These are phyloP conservation scores for Suhomyces ambrosiae DNA, from an alignment of 1,139 yeast species.

Conservation along the genomic window DNA sequence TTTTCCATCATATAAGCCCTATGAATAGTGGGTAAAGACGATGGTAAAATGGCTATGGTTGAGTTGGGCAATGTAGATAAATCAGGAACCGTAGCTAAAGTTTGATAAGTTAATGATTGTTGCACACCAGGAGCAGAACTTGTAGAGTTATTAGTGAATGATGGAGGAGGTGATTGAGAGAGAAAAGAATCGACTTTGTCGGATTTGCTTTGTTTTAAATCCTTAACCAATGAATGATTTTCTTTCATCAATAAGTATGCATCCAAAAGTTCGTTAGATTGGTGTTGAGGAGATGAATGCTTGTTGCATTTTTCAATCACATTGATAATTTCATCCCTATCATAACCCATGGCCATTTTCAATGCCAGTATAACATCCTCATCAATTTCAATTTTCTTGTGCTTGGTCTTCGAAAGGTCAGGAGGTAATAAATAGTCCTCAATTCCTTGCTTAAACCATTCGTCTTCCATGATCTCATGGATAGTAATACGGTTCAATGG, in stretches of 20 bases:
- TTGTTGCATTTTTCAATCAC: constrained; percentile 57
- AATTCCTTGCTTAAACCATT: constrained; percentile 87
- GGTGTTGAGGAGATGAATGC: constrained; percentile 39
- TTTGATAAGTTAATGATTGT: constrained; percentile 52
- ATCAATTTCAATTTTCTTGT: constrained; percentile 57
- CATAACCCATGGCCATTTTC: constrained; percentile 90
- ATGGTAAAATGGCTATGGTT: constrained; percentile 89
- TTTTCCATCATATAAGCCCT: constrained; percentile 86
- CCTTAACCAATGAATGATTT: constrained; percentile 69
- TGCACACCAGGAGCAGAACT: constrained; percentile 45
- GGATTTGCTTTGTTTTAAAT: constrained; percentile 56
- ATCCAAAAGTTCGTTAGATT: constrained; percentile 77
- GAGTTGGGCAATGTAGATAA: constrained; percentile 55
- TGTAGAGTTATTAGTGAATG: constrained; percentile 26
- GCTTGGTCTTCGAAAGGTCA: constrained; percentile 48
- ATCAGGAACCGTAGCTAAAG: constrained; percentile 53
- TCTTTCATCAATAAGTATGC: constrained; percentile 89
- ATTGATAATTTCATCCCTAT: constrained; percentile 79
- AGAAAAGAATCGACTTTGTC: constrained; percentile 56
- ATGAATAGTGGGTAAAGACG: constrained; percentile 92
- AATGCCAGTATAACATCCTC: constrained; percentile 80
- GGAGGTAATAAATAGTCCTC: constrained; percentile 83
- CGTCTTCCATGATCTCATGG: constrained; percentile 91
- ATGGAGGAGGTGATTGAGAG: constrained; percentile 53
- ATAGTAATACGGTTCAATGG: constrained; percentile 95